Evolutionary conservation across 148 eudicot species (phyloP).

Genomic region (Talinum fruticosum): DNA sequence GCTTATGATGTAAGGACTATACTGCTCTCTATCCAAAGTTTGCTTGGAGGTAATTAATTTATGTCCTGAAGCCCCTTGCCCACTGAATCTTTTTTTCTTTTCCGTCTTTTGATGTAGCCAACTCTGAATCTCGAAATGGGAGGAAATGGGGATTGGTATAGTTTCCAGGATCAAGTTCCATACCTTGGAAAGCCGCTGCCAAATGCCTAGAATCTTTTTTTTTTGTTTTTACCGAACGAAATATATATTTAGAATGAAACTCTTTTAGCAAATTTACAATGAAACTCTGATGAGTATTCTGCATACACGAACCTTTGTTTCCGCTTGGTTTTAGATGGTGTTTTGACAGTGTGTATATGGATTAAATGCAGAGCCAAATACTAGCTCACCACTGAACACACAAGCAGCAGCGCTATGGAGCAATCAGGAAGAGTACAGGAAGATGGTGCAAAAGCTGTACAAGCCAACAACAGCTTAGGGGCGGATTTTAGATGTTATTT

Average conservation of each 20-base stretch:
- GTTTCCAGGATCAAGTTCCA: too few relatives aligned
- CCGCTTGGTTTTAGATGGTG: background rate
- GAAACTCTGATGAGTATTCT: too few relatives aligned
- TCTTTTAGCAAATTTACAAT: too few relatives aligned
- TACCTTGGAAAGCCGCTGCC: too few relatives aligned
- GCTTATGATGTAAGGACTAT: slow-evolving; percentile 95
- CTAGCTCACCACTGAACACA: slow-evolving; percentile 84
- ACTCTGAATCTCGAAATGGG: too few relatives aligned
- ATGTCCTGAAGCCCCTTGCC: background rate
- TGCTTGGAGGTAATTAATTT: slow-evolving; percentile 73
- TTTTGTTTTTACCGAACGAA: too few relatives aligned
- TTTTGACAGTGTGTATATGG: background rate
- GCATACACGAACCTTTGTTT: too few relatives aligned
- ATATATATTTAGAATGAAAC: too few relatives aligned
- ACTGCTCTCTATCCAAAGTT: slow-evolving; percentile 81
- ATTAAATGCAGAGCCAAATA: slow-evolving; percentile 44
- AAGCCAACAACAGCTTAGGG: slow-evolving; percentile 43
- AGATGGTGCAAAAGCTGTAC: slow-evolving; percentile 85
- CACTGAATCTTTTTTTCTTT: background rate
- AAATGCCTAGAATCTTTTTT: too few relatives aligned
- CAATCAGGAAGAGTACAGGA: slow-evolving; percentile 92
- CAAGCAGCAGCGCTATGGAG: slow-evolving; percentile 95
- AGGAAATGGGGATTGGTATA: background rate
- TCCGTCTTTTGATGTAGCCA: too few relatives aligned
- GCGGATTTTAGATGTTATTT: background rate